phyloP scores from a whole-genome alignment of 2,329 filamentous ascomycete species.

The Clarireedia hainanense region DNA sequence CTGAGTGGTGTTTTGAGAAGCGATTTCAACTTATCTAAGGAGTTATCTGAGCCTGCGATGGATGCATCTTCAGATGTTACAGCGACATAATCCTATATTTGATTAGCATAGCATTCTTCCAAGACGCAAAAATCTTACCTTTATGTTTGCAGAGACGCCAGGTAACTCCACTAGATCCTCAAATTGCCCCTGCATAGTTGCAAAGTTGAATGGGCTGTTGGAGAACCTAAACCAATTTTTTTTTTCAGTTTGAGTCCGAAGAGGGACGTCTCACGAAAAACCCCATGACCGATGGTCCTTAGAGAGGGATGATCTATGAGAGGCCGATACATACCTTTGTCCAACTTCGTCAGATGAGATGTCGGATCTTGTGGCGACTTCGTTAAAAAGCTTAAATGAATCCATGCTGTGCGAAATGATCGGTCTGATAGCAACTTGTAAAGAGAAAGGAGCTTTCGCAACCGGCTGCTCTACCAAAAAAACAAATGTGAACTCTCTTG shows the following conservation, averaged over 20 bases:
- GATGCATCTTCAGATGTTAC: not conserved
- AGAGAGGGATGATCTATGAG: not conserved
- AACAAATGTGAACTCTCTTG: conserved; percentile 6
- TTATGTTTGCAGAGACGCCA: not conserved
- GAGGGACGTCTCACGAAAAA: too few relatives aligned
- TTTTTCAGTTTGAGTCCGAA: not conserved
- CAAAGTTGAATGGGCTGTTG: conserved; percentile 3
- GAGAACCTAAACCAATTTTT: not conserved
- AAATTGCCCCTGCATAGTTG: not conserved
- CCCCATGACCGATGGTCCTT: too few relatives aligned
- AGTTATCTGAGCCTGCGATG: not conserved
- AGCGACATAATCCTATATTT: not conserved
- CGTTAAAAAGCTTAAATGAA: not conserved
- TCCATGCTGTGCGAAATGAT: not conserved
- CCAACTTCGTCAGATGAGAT: not conserved
- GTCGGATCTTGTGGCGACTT: not conserved
- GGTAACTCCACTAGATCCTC: conserved; percentile 4
- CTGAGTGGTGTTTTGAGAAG: not conserved
- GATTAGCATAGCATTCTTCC: not conserved
- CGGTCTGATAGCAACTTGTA: conserved; percentile 2
- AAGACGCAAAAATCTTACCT: not conserved
- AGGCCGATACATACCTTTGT: not conserved
- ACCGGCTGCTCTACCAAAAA: conserved; percentile 6
- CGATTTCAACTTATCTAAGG: not conserved
- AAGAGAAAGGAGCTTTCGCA: conserved; percentile 4